phyloP scores from a whole-genome alignment of 352 stramenopile species.

The Globisporangium acanthophoron region DNA sequence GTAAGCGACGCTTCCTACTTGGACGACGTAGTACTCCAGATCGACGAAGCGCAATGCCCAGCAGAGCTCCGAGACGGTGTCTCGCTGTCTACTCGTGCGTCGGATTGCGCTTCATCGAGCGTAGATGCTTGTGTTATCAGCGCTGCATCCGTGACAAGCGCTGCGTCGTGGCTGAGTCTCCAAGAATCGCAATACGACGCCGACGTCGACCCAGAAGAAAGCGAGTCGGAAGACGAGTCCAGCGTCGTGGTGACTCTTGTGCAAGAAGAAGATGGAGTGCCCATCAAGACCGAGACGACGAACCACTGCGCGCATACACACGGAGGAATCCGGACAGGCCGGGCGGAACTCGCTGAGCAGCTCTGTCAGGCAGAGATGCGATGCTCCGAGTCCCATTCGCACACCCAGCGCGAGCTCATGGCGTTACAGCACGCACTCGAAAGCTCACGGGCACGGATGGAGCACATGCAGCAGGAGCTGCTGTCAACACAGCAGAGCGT shows the following conservation, averaged over 20 bases:
- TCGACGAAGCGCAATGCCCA: not conserved
- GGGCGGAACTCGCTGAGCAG: slow-evolving; percentile 14
- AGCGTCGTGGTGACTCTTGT: not conserved
- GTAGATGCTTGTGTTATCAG: not conserved
- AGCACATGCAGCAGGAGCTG: slow-evolving; percentile 26
- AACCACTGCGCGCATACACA: slow-evolving; percentile 29
- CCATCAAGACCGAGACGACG: slow-evolving; percentile 35
- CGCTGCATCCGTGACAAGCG: not conserved
- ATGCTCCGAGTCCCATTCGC: slow-evolving; percentile 5
- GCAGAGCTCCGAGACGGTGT: not conserved
- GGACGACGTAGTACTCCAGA: not conserved
- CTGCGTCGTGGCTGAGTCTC: not conserved
- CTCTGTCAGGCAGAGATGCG: slow-evolving; percentile 18
- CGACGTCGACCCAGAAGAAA: not conserved
- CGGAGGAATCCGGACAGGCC: slow-evolving; percentile 22
- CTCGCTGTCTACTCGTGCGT: not conserved
- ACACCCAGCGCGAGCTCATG: slow-evolving; percentile 15
- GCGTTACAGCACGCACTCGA: slow-evolving; percentile 17
- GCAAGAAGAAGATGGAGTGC: slow-evolving; percentile 10
- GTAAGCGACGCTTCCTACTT: not conserved
- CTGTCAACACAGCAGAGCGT: slow-evolving; percentile 17
- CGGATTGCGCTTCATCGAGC: not conserved
- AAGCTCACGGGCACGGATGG: slow-evolving; percentile 18
- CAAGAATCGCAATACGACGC: not conserved
- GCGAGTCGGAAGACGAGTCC: not conserved